A percentile compares a stretch with the other conserved stretches of the same genome.
phyloP scores from a whole-genome alignment of 257 asterid species.

The Solanum pinnatisectum region DNA sequence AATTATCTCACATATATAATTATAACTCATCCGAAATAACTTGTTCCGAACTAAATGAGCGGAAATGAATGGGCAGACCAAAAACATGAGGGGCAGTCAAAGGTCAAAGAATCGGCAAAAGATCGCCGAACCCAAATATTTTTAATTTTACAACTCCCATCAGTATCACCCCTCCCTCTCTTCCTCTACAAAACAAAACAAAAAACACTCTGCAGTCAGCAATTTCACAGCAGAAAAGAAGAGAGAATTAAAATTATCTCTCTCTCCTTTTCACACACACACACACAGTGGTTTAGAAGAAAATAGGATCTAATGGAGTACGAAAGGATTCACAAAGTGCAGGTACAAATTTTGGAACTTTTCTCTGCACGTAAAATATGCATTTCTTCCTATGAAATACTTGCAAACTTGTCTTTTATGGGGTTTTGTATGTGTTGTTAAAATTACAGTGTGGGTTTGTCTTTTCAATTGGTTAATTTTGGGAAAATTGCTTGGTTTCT shows the following conservation, averaged over 20 bases:
- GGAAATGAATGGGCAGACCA: neutral
- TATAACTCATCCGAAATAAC: too few relatives aligned
- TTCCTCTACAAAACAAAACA: neutral
- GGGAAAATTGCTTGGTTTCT: neutral
- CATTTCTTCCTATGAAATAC: neutral
- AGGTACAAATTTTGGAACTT: conserved; percentile 29
- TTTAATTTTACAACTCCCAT: neutral
- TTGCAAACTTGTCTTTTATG: neutral
- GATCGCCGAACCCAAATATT: conserved; percentile 19
- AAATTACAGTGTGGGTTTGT: neutral
- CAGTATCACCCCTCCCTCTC: neutral
- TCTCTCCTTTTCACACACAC: conserved; percentile 4
- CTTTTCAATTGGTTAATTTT: neutral
- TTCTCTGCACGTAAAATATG: neutral
- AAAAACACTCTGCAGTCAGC: neutral
- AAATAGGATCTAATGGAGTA: conserved; percentile 67
- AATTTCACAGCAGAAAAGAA: neutral
- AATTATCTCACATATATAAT: too few relatives aligned
- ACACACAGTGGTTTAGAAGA: conserved; percentile 3
- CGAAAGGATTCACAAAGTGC: conserved; percentile 92
- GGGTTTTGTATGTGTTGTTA: neutral
- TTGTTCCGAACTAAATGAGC: too few relatives aligned
- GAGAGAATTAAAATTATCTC: neutral
- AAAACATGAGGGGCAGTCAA: neutral
- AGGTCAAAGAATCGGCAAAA: conserved; percentile 49